Conservation (phyloP, 176 grass and related monocot species). For the Lolium rigidum region DNA sequence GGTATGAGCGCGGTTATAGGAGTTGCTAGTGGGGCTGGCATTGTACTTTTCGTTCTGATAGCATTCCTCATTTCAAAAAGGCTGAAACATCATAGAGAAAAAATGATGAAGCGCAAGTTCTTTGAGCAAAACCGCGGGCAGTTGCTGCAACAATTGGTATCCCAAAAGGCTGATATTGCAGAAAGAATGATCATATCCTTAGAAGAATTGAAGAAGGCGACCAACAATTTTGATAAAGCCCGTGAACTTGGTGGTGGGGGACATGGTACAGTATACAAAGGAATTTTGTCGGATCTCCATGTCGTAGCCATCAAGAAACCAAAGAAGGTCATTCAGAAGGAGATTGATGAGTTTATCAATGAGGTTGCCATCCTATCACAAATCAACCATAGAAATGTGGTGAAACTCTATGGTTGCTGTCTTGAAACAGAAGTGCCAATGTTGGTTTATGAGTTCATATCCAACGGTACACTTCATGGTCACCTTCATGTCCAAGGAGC, state of each 20-base stretch:
- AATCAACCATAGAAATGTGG: conserved; percentile 32
- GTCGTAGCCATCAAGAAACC: conserved; percentile 53
- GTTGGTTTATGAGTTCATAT: conserved; percentile 58
- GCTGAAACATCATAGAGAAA: conserved; percentile 12
- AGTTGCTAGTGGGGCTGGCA: conserved; percentile 33
- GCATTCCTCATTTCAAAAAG: conserved; percentile 13
- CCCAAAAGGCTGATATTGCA: conserved; percentile 42
- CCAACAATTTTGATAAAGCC: not conserved
- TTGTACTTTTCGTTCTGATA: conserved; percentile 30
- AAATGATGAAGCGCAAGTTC: conserved; percentile 42
- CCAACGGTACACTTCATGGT: conserved; percentile 54
- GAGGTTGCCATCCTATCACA: conserved; percentile 52
- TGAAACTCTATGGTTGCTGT: conserved; percentile 52
- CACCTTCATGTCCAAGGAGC: conserved; percentile 37
- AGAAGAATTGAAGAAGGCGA: conserved; percentile 49
- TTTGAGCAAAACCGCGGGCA: conserved; percentile 51
- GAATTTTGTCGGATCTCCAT: not conserved
- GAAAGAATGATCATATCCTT: conserved; percentile 56
- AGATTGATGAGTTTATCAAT: conserved; percentile 39
- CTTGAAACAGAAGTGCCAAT: conserved; percentile 59
- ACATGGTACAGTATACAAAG: too few species aligned
- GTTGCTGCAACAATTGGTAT: conserved; percentile 46
- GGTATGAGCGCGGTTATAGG: not conserved
- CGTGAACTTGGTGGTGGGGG: not conserved
- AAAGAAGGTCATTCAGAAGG: conserved; percentile 47